Percentiles rank a stretch among this genome's conserved stretches.
phyloP scores from a whole-genome alignment of 441 rosid genomes.

The Erysimum cheiri region DNA sequence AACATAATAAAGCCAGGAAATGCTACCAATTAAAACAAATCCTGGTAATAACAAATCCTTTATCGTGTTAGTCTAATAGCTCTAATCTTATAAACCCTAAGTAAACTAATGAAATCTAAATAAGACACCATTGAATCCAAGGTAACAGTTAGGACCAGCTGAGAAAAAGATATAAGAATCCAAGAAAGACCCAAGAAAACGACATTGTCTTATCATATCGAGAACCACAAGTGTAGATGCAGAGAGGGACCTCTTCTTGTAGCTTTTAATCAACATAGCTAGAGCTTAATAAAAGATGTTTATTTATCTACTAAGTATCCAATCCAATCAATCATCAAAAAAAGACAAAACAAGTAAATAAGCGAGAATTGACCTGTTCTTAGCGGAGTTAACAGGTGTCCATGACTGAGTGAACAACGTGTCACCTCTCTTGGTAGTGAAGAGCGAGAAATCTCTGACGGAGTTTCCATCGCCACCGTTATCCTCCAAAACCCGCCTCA shows the following conservation, averaged over 20 bases:
- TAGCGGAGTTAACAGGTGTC: slow-evolving; percentile 53
- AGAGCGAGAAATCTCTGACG: slow-evolving; percentile 56
- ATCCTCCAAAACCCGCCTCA: slow-evolving; percentile 63
- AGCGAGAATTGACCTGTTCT: slow-evolving; percentile 56
- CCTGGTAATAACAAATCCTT: neutral
- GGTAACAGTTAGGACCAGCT: slow-evolving; percentile 43
- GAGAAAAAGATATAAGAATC: slow-evolving; percentile 12
- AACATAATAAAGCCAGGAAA: slow-evolving; percentile 13
- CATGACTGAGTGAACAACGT: slow-evolving; percentile 82
- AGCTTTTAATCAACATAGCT: slow-evolving; percentile 7
- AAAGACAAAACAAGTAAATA: slow-evolving; percentile 24
- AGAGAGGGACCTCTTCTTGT: slow-evolving; percentile 33
- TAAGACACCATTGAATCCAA: slow-evolving; percentile 8
- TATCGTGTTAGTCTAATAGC: slow-evolving; percentile 2
- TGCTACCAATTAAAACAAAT: neutral
- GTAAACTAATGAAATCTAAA: slow-evolving; percentile 4
- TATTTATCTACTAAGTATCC: neutral
- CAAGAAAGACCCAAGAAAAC: neutral
- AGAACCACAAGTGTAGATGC: slow-evolving; percentile 39
- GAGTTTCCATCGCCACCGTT: slow-evolving; percentile 52
- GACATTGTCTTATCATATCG: slow-evolving; percentile 1
- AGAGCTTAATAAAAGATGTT: slow-evolving; percentile 22
- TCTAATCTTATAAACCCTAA: neutral
- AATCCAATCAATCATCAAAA: neutral
- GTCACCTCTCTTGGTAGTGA: slow-evolving; percentile 61